Evolutionary conservation across 2,329 filamentous ascomycete species (phyloP), one percentile per base, ranked within the genome.

Genomic region (Ambrosiella beaveri): DNA sequence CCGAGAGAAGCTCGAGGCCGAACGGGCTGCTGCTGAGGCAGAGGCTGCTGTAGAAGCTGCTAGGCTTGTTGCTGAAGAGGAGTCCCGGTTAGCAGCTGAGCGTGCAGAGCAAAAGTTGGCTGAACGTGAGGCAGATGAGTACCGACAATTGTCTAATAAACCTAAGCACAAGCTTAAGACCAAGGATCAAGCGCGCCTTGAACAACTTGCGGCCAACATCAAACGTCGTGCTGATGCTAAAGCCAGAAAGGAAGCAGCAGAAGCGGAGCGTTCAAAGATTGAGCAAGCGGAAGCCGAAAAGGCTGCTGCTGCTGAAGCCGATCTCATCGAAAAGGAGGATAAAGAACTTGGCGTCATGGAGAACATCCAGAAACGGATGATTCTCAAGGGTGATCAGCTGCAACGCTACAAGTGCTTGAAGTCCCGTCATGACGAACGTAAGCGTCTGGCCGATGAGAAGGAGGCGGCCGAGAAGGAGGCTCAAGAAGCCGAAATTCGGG

Each of bases 41-140:
- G 66, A 67, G 44, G 65, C 64, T 4, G 68, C 70, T 55, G 65
- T 68, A 52, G 63, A 65, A 56, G 64, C 62, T 36, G 69, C 66
- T 17, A 65, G 63, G 11, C 65, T 67, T 56, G 66, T 66, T 11
- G 68, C 70, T 57, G 65, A 68, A 49, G 59, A 63, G 44, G 63
- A 57, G 40, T 37, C n/a, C 8, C 47, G 19, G 6, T 5, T 51
- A 13, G 47, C 17, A 17, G 47, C 62, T n/a, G 61, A 62, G 38
- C 62, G 64, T 1, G 66, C 64, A 7, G 55, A 54, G 3, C 19
- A 41, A 1, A 50, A 52, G 5, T 19, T 17, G 7, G 39, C 17
- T 8, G n/a, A 49, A 27, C 36, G 55, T 19, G 56, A 58, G 37
- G 53, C 51, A 19, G 40, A 56, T 13, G 59, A 61, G 47, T 45